Evolutionary conservation across 2,329 filamentous ascomycete genomes (phyloP).

Genomic region (Fusarium sp.): DNA sequence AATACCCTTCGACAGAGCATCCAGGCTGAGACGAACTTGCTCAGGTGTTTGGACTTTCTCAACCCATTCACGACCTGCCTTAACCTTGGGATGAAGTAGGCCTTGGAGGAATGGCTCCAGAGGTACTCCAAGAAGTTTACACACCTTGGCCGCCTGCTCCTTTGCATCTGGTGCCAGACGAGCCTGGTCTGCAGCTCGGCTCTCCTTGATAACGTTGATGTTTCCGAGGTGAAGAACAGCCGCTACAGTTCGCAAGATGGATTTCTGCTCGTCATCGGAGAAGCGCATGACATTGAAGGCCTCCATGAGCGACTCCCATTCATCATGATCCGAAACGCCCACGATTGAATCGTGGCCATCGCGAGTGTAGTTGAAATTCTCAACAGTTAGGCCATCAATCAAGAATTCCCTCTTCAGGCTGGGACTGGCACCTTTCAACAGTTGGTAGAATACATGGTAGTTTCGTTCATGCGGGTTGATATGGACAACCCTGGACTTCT

Average conservation of each 20-base stretch:
- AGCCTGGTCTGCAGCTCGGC: slow-evolving; percentile 90
- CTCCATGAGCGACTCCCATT: slow-evolving; percentile 92
- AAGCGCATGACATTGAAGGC: slow-evolving; percentile 97
- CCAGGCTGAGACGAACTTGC: slow-evolving; percentile 90
- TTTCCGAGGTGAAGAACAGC: slow-evolving; percentile 96
- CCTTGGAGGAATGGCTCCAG: slow-evolving; percentile 89
- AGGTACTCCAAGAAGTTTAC: slow-evolving; percentile 86
- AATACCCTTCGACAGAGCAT: slow-evolving; percentile 95
- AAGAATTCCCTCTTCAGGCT: slow-evolving; percentile 83
- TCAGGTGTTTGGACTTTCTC: slow-evolving; percentile 98
- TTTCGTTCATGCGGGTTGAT: slow-evolving; percentile 91
- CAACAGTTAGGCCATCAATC: slow-evolving; percentile 80
- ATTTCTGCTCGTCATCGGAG: slow-evolving; percentile 83
- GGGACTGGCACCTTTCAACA: slow-evolving; percentile 85
- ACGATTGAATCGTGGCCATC: slow-evolving; percentile 92
- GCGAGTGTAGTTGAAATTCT: slow-evolving; percentile 92
- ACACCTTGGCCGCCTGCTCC: slow-evolving; percentile 82
- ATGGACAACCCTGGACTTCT: slow-evolving; percentile 97
- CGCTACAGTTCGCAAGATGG: slow-evolving; percentile 89
- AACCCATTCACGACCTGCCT: slow-evolving; percentile 97
- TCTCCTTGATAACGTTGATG: slow-evolving; percentile 90
- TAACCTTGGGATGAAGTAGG: slow-evolving; percentile 91
- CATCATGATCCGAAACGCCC: slow-evolving; percentile 89
- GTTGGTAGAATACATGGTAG: slow-evolving; percentile 98
- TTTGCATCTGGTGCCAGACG: slow-evolving; percentile 82